Evolutionary conservation across 2,329 filamentous ascomycete genomes (phyloP).

Genomic region (Xylariaceae sp.): DNA sequence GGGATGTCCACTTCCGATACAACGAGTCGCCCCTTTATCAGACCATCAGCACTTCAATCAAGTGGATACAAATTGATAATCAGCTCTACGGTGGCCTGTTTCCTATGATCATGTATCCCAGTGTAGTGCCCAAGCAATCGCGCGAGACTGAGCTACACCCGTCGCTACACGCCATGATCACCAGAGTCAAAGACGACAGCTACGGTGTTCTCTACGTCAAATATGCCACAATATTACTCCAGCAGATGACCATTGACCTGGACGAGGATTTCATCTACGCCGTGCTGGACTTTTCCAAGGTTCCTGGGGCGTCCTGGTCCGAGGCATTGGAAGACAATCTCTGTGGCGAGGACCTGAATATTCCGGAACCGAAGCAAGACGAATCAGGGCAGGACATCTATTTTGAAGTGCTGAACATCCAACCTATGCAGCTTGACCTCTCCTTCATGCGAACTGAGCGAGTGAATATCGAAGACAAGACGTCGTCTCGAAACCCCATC

Average conservation of each 20-base stretch:
- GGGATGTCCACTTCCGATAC: slow-evolving; percentile 86
- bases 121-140: slow-evolving; percentile 93
- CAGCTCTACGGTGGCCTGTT: slow-evolving; percentile 98
- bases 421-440: slow-evolving; percentile 95
- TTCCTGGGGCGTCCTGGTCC: slow-evolving; percentile 83
- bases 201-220: slow-evolving; percentile 98
- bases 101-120: slow-evolving; percentile 93
- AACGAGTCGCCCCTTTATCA: slow-evolving; percentile 92
- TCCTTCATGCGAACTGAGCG: slow-evolving; percentile 96
- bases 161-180: slow-evolving; percentile 86
- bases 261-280: slow-evolving; percentile 99
- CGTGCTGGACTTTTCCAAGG: slow-evolving; percentile 87
- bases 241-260: slow-evolving; percentile 97
- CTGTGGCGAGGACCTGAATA: slow-evolving; percentile 83
- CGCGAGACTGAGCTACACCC: slow-evolving; percentile 96
- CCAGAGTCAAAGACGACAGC: slow-evolving; percentile 93
- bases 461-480: slow-evolving; percentile 92
- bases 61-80: slow-evolving; percentile 99
- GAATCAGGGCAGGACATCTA: slow-evolving; percentile 90
- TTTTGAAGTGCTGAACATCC: slow-evolving; percentile 93
- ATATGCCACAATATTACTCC: slow-evolving; percentile 86
- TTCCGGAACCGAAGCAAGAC: slow-evolving; percentile 83
- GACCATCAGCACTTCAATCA: slow-evolving; percentile 82
- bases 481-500: slow-evolving; percentile 82
- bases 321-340: slow-evolving; percentile 73